Evolutionary conservation across 2,329 filamentous ascomycete species (phyloP).

Genomic region (Aspergillus pseudoviridinutans): DNA sequence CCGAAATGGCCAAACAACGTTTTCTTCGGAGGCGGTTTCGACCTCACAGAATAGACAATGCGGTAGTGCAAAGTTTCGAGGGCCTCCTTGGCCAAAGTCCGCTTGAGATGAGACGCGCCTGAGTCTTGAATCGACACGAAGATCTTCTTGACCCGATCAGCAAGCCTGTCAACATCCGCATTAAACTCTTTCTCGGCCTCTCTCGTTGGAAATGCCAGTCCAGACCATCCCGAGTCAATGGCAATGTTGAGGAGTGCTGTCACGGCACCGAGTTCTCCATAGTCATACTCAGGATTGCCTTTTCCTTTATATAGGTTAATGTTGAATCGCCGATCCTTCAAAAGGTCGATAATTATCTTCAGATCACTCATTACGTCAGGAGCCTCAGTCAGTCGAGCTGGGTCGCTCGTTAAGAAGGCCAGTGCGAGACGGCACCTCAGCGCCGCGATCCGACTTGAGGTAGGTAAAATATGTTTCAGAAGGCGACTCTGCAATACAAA

Average conservation of each 20-base stretch:
- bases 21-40: slow-evolving; percentile 53
- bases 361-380: slow-evolving; percentile 26
- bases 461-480: slow-evolving; percentile 38
- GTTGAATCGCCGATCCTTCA: slow-evolving; percentile 31
- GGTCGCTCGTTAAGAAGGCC: slow-evolving; percentile 31
- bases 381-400: slow-evolving; percentile 23
- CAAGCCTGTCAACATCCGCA: slow-evolving; percentile 63
- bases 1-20: slow-evolving; percentile 34
- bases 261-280: slow-evolving; percentile 61
- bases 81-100: slow-evolving; percentile 71
- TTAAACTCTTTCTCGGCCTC: slow-evolving; percentile 59
- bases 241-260: slow-evolving; percentile 69
- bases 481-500: slow-evolving; percentile 37
- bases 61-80: slow-evolving; percentile 73
- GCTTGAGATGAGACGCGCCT: slow-evolving; percentile 66
- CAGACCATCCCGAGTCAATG: slow-evolving; percentile 60
- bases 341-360: slow-evolving; percentile 24
- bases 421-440: slow-evolving; percentile 39
- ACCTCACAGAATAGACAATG: slow-evolving; percentile 66
- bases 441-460: slow-evolving; percentile 32
- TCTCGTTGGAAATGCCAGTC: slow-evolving; percentile 26
- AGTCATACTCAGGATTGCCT: slow-evolving; percentile 48
- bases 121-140: slow-evolving; percentile 66
- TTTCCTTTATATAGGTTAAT: slow-evolving; percentile 24
- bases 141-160: slow-evolving; percentile 54